Evolutionary conservation across 2,329 filamentous ascomycete genomes (phyloP).

Genomic region (Sporothrix humicola): DNA sequence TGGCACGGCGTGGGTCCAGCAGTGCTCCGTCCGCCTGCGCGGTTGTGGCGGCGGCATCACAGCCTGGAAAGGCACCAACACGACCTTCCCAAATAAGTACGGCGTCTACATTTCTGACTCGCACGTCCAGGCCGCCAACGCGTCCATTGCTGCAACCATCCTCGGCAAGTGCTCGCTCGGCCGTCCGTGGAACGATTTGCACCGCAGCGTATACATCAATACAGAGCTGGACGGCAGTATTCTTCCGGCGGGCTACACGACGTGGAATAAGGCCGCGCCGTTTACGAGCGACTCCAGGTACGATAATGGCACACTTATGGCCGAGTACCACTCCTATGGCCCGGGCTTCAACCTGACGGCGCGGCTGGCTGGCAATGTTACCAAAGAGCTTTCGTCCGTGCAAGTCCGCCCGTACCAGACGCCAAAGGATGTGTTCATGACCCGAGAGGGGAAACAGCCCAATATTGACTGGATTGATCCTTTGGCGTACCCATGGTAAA

Average conservation of each 20-base stretch:
- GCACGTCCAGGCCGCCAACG: conserved; percentile 59
- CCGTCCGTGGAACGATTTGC: conserved; percentile 65
- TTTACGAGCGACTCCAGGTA: conserved; percentile 45
- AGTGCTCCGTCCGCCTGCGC: conserved; percentile 60
- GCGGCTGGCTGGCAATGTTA: conserved; percentile 44
- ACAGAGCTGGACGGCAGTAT: conserved; percentile 61
- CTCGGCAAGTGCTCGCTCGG: conserved; percentile 61
- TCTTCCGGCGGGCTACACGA: conserved; percentile 57
- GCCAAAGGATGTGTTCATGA: conserved; percentile 40
- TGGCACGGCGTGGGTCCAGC: conserved; percentile 66
- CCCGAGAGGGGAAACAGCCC: conserved; percentile 33
- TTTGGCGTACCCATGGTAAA: conserved; percentile 33
- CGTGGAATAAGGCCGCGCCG: conserved; percentile 32
- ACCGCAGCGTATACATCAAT: conserved; percentile 62
- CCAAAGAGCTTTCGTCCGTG: conserved; percentile 43
- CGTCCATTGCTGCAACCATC: conserved; percentile 46
- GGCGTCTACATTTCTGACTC: conserved; percentile 66
- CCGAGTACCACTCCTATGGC: conserved; percentile 57
- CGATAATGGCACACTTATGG: conserved; percentile 59
- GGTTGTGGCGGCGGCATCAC: conserved; percentile 70
- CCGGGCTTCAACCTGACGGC: conserved; percentile 60
- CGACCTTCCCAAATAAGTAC: conserved; percentile 26
- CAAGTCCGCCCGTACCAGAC: conserved; percentile 42
- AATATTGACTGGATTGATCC: conserved; percentile 39
- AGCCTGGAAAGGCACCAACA: conserved; percentile 62